Percentiles rank a stretch among this genome's conserved stretches.
These are phyloP conservation scores for Pelargonium myrrhifolium DNA, from an alignment of 441 rosid genomes.

Conservation along the genomic window DNA sequence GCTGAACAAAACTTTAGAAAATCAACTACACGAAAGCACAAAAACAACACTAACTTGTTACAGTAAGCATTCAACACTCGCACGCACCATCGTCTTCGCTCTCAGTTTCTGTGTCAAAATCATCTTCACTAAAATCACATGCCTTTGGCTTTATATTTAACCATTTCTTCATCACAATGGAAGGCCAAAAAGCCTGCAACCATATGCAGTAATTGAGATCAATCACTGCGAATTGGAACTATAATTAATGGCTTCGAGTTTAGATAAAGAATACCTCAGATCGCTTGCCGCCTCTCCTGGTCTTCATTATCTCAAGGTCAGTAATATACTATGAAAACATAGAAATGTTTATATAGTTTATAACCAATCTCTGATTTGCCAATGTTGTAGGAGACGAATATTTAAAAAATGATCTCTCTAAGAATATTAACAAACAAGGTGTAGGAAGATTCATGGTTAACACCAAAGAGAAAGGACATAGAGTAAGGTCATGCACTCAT, in stretches of 20 bases:
- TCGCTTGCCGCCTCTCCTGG: constrained; percentile 31
- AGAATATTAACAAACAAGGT: constrained; percentile 16
- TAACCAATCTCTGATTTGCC: constrained; percentile 11
- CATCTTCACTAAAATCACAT: constrained; percentile 91
- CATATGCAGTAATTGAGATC: constrained; percentile 15
- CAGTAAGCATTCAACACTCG: constrained; percentile 8
- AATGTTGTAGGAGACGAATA: constrained; percentile 23
- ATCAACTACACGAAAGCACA: constrained; percentile 13
- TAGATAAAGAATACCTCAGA: constrained; percentile 43
- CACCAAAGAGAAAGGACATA: constrained; percentile 43
- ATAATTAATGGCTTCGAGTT: constrained; percentile 2
- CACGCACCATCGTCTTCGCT: constrained; percentile 97
- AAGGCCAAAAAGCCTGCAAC: constrained; percentile 88
- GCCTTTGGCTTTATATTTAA: constrained; percentile 74
- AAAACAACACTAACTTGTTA: not conserved
- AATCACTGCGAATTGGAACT: constrained; percentile 8
- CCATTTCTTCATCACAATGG: constrained; percentile 97
- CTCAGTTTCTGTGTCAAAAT: constrained; percentile 76
- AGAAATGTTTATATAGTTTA: constrained; percentile 8
- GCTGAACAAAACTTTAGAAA: constrained; percentile 32
- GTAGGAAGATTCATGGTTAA: constrained; percentile 34
- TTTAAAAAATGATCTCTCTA: constrained; percentile 21
- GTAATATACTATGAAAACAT: constrained; percentile 9
- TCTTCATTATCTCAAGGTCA: constrained; percentile 33
- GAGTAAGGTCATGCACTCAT: constrained; percentile 19